phyloP scores from a whole-genome alignment of 2,329 filamentous ascomycete species.

The Claviceps africana region DNA sequence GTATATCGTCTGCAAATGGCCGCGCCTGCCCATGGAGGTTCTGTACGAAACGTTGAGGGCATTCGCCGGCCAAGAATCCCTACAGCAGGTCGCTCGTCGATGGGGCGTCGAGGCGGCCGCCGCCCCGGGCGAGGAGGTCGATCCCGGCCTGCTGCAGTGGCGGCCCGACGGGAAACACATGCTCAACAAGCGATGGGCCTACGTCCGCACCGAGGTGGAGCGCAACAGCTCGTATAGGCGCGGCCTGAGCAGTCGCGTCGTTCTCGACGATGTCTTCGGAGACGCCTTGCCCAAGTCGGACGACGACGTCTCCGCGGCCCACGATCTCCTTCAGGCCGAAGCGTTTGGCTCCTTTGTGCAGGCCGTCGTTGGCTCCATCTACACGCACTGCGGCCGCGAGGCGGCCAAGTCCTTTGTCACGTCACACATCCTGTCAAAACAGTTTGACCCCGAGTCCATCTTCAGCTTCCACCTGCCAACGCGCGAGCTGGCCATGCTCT shows the following conservation, averaged over 20 bases:
- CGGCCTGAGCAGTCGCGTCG: constrained; percentile 60
- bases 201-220: constrained; percentile 35
- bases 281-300: constrained; percentile 30
- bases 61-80: constrained; percentile 62
- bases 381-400: constrained; percentile 68
- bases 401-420: constrained; percentile 72
- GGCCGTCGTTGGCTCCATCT: constrained; percentile 71
- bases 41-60: constrained; percentile 76
- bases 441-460: constrained; percentile 59
- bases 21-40: constrained; percentile 78
- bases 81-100: constrained; percentile 60
- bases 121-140: constrained; percentile 77
- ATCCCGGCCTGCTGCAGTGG: constrained; percentile 82
- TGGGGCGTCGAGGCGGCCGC: constrained; percentile 91
- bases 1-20: constrained; percentile 76
- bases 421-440: constrained; percentile 68
- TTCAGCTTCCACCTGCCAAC: constrained; percentile 79
- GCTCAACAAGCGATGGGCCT: constrained; percentile 35
- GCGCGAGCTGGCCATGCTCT: constrained; percentile 69
- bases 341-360: constrained; percentile 68
- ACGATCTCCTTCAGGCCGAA: constrained; percentile 48
- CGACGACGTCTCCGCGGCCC: constrained; percentile 8
- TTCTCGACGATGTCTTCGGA: constrained; percentile 77
- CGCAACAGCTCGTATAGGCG: constrained; percentile 39
- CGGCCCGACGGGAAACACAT: constrained; percentile 32